Conservation (phyloP, 306 rosid species). For the Dalbergia oliveri region DNA sequence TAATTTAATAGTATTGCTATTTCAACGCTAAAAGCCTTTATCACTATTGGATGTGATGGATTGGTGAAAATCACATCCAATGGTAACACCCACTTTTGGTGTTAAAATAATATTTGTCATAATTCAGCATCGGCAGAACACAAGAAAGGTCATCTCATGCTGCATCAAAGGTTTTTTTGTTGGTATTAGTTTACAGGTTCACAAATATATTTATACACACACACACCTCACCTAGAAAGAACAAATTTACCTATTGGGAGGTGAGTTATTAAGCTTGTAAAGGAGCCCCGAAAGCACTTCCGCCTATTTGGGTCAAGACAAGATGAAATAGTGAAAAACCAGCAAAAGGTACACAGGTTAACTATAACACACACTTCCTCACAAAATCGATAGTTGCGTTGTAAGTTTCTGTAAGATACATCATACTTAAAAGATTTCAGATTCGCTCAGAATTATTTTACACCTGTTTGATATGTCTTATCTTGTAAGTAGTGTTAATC, state of each 20-base stretch:
- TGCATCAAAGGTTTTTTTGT: neutral
- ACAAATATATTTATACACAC: neutral
- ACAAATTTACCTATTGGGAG: slow-evolving; percentile 65
- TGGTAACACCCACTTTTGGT: too few species aligned
- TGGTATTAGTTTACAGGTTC: neutral
- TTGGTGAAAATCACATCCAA: too few species aligned
- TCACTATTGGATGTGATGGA: too few species aligned
- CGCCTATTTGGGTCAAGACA: slow-evolving; percentile 60
- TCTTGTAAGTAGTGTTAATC: neutral
- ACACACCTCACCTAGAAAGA: slow-evolving; percentile 21
- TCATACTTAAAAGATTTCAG: neutral
- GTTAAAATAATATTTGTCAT: too few species aligned
- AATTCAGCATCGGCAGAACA: neutral
- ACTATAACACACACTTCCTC: neutral
- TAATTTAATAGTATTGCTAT: neutral
- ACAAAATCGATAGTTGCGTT: neutral
- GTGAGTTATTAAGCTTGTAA: slow-evolving; percentile 77
- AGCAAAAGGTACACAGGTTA: slow-evolving; percentile 2
- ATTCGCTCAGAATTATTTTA: neutral
- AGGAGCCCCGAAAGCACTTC: slow-evolving; percentile 85
- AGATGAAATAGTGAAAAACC: slow-evolving; percentile 4
- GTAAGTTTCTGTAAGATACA: neutral
- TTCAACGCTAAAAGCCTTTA: too few species aligned
- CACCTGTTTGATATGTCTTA: neutral
- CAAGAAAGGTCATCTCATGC: neutral